Conservation (phyloP, 2,329 filamentous ascomycete genomes). For the Colletotrichum lini region DNA sequence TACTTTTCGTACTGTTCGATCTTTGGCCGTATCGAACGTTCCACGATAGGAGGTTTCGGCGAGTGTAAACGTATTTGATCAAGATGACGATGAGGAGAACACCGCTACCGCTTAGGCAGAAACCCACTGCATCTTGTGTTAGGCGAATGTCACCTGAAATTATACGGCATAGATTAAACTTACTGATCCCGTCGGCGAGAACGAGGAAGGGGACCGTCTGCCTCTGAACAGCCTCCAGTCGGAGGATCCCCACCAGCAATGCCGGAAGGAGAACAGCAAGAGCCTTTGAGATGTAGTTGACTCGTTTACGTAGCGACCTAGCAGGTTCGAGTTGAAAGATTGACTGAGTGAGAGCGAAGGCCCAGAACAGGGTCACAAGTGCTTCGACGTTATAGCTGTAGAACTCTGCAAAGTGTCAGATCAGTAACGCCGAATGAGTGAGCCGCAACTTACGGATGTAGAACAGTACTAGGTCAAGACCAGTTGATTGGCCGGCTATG, state of each 20-base stretch:
- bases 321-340: conserved; percentile 51
- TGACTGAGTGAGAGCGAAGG: conserved; percentile 54
- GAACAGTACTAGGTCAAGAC: conserved; percentile 59
- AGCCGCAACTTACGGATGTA: conserved; percentile 60
- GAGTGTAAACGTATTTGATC: conserved; percentile 57
- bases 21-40: conserved; percentile 51
- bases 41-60: conserved; percentile 51
- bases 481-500: conserved; percentile 57
- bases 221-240: conserved; percentile 47
- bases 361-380: conserved; percentile 62
- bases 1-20: conserved; percentile 38
- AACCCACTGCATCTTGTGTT: conserved; percentile 51
- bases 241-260: conserved; percentile 52
- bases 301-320: conserved; percentile 47
- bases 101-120: conserved; percentile 54
- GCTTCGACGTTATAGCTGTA: conserved; percentile 66
- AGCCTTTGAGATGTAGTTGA: conserved; percentile 51
- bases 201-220: conserved; percentile 51
- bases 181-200: conserved; percentile 56
- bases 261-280: conserved; percentile 54
- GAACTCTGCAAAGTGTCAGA: conserved; percentile 56
- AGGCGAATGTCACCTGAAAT: neutral
- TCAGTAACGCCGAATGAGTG: neutral
- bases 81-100: conserved; percentile 57
- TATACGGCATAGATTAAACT: conserved; percentile 45